Percentiles rank a stretch among this genome's conserved stretches.
These are phyloP conservation scores for Boletus huronensis DNA, from an alignment of 768 basidiomycete species.

Conservation along the genomic window DNA sequence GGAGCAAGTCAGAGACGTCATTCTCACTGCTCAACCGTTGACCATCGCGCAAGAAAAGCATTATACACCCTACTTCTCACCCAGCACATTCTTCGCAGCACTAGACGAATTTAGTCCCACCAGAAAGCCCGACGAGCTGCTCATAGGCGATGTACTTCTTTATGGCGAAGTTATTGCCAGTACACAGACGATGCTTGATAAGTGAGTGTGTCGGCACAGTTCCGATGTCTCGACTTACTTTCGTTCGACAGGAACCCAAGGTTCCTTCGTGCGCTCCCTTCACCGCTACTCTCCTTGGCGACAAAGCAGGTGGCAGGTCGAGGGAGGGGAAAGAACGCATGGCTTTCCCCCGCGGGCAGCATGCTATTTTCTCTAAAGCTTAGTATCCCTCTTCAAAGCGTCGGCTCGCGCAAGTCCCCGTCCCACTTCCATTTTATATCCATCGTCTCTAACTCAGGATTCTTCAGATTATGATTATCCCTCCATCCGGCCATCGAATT, in stretches of 20 bases:
- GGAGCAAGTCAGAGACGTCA: conserved; percentile 51
- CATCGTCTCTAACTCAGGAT: background rate
- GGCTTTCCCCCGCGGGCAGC: conserved; percentile 91
- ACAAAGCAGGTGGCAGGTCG: conserved; percentile 85
- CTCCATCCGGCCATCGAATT: conserved; percentile 41
- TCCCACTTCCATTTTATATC: background rate
- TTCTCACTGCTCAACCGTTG: conserved; percentile 52
- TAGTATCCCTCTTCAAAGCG: conserved; percentile 17
- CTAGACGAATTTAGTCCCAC: conserved; percentile 34
- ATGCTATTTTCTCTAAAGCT: conserved; percentile 56
- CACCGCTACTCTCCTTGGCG: conserved; percentile 80
- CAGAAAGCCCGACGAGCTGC: conserved; percentile 37
- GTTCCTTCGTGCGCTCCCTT: conserved; percentile 63
- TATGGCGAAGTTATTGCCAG: conserved; percentile 91
- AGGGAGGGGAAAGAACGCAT: conserved; percentile 84
- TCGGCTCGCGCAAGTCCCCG: conserved; percentile 3
- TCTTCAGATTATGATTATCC: conserved; percentile 1
- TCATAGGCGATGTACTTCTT: conserved; percentile 72
- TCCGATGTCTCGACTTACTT: background rate
- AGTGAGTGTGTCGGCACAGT: conserved; percentile 45
- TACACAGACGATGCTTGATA: conserved; percentile 93
- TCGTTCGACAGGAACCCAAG: conserved; percentile 60
- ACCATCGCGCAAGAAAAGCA: conserved; percentile 34
- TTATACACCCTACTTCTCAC: conserved; percentile 70
- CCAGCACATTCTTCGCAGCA: conserved; percentile 54